Evolutionary conservation across 768 basidiomycete species (phyloP), one percentile per base, ranked within the genome.

Genomic region (Tricholoma bakamatsutake): DNA sequence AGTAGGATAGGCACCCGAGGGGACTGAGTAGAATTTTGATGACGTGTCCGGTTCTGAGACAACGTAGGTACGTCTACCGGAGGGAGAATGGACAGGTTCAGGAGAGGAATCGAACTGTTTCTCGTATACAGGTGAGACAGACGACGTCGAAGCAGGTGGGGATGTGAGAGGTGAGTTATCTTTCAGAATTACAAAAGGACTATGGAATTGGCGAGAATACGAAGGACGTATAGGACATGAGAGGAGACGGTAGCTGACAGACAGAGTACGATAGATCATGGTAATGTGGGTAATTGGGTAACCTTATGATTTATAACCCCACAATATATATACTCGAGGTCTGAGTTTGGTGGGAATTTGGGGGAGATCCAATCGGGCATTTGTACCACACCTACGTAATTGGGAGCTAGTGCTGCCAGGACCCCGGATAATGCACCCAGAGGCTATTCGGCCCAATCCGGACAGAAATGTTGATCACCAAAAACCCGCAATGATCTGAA

Each of bases 1-100:
- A 30, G 75, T 73, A 40, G 80, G 76, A 66, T 83, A 84, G 5
- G 86, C 87, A 60, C 88, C 87, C 10, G 82, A 80, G 1, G 87
- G 87, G n/a, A 90, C 85, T 60, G 79, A 73, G 61, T 87, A 88
- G 31, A 80, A 80, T 42, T 75, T 78, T 54, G 82, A 66, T 54
- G 81, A 72, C 33, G 80, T 76, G 69, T 88, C 85, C 37, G 87
- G 87, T 66, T 86, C 77, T 31, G 85, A 87, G 59, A 88, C 87
- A 59, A 89, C 85, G 62, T 89, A 85, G 33, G 83, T 85, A 55
- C 77, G 83, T 30, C 77, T 75, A 33, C 81, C 82, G 34, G 72
- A 66, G 35, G 68, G 69, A 1, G 77, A 68, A 18, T 70, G 46
- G 56, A 73, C 66, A 1, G 81, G 79, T 62, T 85, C 82, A 33